Evolutionary conservation across 495 filamentous ascomycete species (phyloP).

Genomic region (Penicillium cinerascens): DNA sequence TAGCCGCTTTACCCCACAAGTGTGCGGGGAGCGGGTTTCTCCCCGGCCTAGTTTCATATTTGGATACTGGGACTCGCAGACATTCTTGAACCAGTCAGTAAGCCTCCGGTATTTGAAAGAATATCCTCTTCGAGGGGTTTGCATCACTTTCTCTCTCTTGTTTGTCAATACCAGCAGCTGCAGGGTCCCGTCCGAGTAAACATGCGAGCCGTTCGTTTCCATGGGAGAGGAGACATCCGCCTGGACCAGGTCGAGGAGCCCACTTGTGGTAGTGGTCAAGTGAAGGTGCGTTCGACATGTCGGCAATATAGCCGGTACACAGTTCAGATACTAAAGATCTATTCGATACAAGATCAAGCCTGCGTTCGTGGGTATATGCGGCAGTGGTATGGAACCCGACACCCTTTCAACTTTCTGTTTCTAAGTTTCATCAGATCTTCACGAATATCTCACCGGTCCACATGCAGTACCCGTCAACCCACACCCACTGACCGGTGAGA

Average conservation of each 20-base stretch:
- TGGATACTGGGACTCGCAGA: neutral
- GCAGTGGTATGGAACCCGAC: conserved; percentile 23
- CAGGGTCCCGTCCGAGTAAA: neutral
- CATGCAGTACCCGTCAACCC: conserved; percentile 53
- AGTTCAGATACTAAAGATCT: neutral
- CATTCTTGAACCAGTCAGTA: neutral
- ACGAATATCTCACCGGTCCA: conserved; percentile 57
- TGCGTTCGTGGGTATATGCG: conserved; percentile 36
- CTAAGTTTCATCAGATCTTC: conserved; percentile 44
- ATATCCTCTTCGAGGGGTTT: neutral
- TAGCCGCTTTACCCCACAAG: conserved; percentile 2
- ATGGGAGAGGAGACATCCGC: conserved; percentile 39
- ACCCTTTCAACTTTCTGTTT: neutral
- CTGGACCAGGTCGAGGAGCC: conserved; percentile 41
- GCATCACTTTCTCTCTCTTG: neutral
- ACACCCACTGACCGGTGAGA: conserved; percentile 56
- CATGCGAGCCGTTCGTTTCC: conserved; percentile 45
- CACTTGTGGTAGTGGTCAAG: conserved; percentile 33
- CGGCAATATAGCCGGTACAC: neutral
- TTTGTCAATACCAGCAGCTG: neutral
- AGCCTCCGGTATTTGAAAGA: too few relatives aligned
- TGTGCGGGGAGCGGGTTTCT: conserved; percentile 1
- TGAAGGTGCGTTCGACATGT: conserved; percentile 32
- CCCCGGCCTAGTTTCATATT: conserved; percentile 3
- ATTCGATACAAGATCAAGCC: conserved; percentile 24